Conservation (phyloP, 2,329 filamentous ascomycete species). For the Cercospora sojina region DNA sequence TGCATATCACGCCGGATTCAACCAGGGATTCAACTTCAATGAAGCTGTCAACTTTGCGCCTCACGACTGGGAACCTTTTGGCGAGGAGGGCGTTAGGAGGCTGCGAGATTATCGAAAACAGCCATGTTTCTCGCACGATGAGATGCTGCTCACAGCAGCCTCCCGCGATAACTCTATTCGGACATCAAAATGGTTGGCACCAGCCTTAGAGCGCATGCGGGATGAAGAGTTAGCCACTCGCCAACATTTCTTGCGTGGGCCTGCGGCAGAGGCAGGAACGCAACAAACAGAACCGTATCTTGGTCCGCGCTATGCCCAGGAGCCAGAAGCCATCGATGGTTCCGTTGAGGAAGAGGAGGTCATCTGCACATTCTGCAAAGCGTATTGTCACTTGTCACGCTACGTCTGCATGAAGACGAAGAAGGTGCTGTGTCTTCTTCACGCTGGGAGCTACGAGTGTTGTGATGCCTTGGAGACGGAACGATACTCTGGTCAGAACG, state of each 20-base stretch:
- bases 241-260: slow-evolving; percentile 63
- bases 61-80: slow-evolving; percentile 90
- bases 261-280: slow-evolving; percentile 46
- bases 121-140: slow-evolving; percentile 96
- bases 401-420: slow-evolving; percentile 80
- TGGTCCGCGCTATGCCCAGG: slow-evolving; percentile 45
- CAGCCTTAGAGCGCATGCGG: slow-evolving; percentile 76
- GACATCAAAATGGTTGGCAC: slow-evolving; percentile 91
- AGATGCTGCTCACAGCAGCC: slow-evolving; percentile 86
- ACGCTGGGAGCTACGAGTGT: slow-evolving; percentile 78
- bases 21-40: slow-evolving; percentile 97
- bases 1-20: slow-evolving; percentile 96
- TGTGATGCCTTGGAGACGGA: slow-evolving; percentile 68
- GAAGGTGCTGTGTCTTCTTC: slow-evolving; percentile 78
- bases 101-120: slow-evolving; percentile 85
- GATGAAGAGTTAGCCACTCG: slow-evolving; percentile 70
- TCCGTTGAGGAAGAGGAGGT: slow-evolving; percentile 89
- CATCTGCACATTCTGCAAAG: slow-evolving; percentile 88
- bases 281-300: slow-evolving; percentile 32
- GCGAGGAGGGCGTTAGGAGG: slow-evolving; percentile 79
- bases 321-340: slow-evolving; percentile 61
- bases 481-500: slow-evolving; percentile 56
- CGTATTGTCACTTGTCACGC: slow-evolving; percentile 85
- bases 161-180: slow-evolving; percentile 76
- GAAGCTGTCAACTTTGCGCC: slow-evolving; percentile 98